Conservation (phyloP, 306 rosid genomes). For the Begonia peltatifolia region DNA sequence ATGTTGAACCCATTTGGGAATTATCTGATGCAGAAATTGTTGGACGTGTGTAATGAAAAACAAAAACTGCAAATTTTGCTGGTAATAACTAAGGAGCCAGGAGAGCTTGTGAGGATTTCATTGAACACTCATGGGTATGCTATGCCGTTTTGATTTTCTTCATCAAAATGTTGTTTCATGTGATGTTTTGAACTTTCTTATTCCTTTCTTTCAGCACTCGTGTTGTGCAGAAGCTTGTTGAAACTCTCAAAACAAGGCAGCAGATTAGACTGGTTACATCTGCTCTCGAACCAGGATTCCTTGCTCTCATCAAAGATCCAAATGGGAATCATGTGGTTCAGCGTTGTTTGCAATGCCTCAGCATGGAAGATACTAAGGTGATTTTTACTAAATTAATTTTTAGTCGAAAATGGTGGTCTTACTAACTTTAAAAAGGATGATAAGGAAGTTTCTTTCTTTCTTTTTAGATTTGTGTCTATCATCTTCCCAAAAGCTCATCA, state of each 20-base stretch:
- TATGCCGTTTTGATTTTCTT: slow-evolving; percentile 4
- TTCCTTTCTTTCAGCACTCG: slow-evolving; percentile 38
- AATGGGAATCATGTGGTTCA: slow-evolving; percentile 69
- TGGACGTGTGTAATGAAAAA: slow-evolving; percentile 38
- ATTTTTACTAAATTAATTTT: slow-evolving; percentile 1
- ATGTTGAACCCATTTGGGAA: slow-evolving; percentile 62
- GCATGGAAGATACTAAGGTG: slow-evolving; percentile 39
- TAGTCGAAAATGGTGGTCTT: background rate
- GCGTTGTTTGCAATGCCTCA: slow-evolving; percentile 41
- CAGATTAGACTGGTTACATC: slow-evolving; percentile 35
- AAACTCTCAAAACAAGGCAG: slow-evolving; percentile 44
- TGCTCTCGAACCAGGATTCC: slow-evolving; percentile 50
- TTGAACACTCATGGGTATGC: slow-evolving; percentile 52
- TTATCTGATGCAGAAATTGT: slow-evolving; percentile 70
- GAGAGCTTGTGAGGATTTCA: slow-evolving; percentile 45
- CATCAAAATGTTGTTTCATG: background rate
- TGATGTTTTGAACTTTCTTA: slow-evolving; percentile 4
- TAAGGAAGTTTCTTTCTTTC: no score
- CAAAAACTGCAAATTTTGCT: slow-evolving; percentile 39
- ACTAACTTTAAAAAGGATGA: no score
- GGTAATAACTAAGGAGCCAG: slow-evolving; percentile 30
- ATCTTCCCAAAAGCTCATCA: no score
- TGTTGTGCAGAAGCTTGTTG: slow-evolving; percentile 51
- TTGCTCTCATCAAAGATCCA: slow-evolving; percentile 42
- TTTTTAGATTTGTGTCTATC: no score